Evolutionary conservation across 345 rosid species (phyloP).

Genomic region (Murraya paniculata): DNA sequence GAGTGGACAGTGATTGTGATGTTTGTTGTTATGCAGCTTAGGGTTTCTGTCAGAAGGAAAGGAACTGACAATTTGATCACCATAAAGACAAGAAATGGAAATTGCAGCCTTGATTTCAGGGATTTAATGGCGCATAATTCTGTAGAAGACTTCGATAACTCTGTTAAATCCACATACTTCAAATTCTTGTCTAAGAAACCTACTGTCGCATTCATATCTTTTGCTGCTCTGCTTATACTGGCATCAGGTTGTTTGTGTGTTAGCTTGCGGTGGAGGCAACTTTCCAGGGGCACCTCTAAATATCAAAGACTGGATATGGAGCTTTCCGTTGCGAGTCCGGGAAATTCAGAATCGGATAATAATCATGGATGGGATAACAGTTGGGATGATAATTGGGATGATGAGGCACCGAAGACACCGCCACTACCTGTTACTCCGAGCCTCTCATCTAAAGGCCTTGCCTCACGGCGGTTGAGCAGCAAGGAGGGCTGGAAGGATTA

Average conservation of each 20-base stretch:
- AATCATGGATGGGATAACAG: conserved; percentile 67
- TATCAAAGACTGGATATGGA: conserved; percentile 68
- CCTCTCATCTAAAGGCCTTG: conserved; percentile 70
- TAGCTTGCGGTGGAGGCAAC: conserved; percentile 33
- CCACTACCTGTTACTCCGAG: conserved; percentile 63
- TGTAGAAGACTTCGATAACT: conserved; percentile 23
- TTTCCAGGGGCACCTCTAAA: conserved; percentile 25
- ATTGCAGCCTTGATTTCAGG: conserved; percentile 60
- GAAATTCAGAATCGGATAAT: conserved; percentile 28
- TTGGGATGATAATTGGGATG: conserved; percentile 87
- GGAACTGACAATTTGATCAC: conserved; percentile 37
- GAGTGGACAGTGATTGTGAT: background rate
- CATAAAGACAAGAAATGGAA: conserved; percentile 43
- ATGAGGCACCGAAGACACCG: conserved; percentile 64
- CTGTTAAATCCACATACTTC: conserved; percentile 25
- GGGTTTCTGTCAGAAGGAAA: conserved; percentile 39
- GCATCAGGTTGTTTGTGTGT: conserved; percentile 45
- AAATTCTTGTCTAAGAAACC: conserved; percentile 35
- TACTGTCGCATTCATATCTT: conserved; percentile 25
- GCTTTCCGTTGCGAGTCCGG: conserved; percentile 42
- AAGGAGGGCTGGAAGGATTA: conserved; percentile 94
- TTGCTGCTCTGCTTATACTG: conserved; percentile 38
- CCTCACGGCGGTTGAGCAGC: conserved; percentile 56
- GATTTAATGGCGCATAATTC: conserved; percentile 41
- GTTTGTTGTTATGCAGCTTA: conserved; percentile 43